phyloP scores from a whole-genome alignment of 2,329 filamentous ascomycete genomes.

The Stagonosporopsis chrysanthemi region DNA sequence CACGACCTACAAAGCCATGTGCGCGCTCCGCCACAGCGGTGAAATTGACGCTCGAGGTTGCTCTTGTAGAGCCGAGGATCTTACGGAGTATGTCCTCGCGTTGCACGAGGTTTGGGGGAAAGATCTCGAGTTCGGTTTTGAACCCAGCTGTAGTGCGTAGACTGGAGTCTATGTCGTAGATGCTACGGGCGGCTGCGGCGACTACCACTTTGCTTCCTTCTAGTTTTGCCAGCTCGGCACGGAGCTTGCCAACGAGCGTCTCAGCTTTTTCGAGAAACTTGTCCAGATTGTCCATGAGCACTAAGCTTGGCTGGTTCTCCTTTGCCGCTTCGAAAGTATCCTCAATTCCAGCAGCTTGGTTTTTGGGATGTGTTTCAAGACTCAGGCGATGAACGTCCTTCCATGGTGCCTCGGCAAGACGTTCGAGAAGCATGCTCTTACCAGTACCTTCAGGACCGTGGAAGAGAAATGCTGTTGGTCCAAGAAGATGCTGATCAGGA shows the following conservation, averaged over 20 bases:
- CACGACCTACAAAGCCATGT: slow-evolving; percentile 84
- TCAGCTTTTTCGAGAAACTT: slow-evolving; percentile 58
- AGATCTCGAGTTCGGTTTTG: slow-evolving; percentile 72
- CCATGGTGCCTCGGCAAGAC: slow-evolving; percentile 72
- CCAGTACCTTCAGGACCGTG: slow-evolving; percentile 86
- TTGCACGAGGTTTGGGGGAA: slow-evolving; percentile 75
- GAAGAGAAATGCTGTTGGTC: slow-evolving; percentile 69
- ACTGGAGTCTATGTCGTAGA: slow-evolving; percentile 73
- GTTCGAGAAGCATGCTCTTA: slow-evolving; percentile 77
- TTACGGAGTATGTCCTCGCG: slow-evolving; percentile 75
- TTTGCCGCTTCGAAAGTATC: slow-evolving; percentile 74
- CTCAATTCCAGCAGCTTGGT: slow-evolving; percentile 64
- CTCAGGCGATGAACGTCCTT: slow-evolving; percentile 70
- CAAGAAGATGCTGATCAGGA: slow-evolving; percentile 39
- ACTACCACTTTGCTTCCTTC: slow-evolving; percentile 69
- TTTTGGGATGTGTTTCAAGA: slow-evolving; percentile 53
- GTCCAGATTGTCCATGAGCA: slow-evolving; percentile 82
- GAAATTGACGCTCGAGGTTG: slow-evolving; percentile 57
- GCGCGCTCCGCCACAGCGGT: slow-evolving; percentile 73
- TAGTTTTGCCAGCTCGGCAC: slow-evolving; percentile 59
- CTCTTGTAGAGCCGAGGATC: slow-evolving; percentile 55
- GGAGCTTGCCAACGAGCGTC: slow-evolving; percentile 32
- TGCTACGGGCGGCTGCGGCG: slow-evolving; percentile 75
- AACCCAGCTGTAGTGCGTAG: slow-evolving; percentile 73
- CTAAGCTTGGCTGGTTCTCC: slow-evolving; percentile 74